A percentile compares a stretch with the other conserved stretches of the same genome.
Evolutionary conservation across 2,329 filamentous ascomycete species (phyloP).

Genomic region (Trichothecium sympodiale): DNA sequence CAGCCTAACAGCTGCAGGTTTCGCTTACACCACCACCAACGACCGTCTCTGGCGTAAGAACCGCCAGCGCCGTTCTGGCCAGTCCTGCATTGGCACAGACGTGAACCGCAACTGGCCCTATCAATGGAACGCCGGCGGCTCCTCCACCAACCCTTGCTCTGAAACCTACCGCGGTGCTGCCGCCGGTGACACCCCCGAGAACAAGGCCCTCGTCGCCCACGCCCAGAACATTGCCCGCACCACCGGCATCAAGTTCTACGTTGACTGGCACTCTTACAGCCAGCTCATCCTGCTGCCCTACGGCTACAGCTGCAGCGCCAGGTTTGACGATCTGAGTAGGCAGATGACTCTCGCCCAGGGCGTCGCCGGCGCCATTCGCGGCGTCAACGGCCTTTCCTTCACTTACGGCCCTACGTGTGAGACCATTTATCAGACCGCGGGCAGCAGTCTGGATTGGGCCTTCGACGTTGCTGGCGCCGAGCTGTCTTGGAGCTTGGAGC

Average conservation of each 20-base stretch:
- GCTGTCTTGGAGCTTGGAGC: constrained; percentile 24
- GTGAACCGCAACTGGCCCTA: constrained; percentile 42
- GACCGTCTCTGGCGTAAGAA: constrained; percentile 48
- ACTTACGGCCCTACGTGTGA: constrained; percentile 11
- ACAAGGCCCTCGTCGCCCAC: constrained; percentile 20
- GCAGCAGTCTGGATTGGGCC: constrained; percentile 11
- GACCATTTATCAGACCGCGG: constrained; percentile 10
- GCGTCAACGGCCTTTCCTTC: constrained; percentile 9
- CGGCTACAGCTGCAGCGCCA: constrained; percentile 28
- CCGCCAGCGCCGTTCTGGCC: constrained; percentile 24
- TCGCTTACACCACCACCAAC: constrained; percentile 39
- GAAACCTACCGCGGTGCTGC: constrained; percentile 29
- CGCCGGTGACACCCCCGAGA: constrained; percentile 33
- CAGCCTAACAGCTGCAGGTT: constrained; percentile 25
- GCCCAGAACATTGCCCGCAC: constrained; percentile 10
- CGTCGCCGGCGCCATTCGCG: constrained; percentile 8
- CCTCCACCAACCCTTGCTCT: constrained; percentile 31
- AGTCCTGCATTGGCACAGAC: constrained; percentile 32
- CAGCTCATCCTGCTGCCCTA: constrained; percentile 32
- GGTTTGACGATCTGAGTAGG: constrained; percentile 21
- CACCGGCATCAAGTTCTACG: constrained; percentile 41
- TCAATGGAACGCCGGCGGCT: constrained; percentile 14
- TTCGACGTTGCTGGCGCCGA: constrained; percentile 12
- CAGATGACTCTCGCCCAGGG: constrained; percentile 21
- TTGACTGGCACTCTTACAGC: constrained; percentile 49